These are phyloP conservation scores for Malus orientalis DNA, from an alignment of 306 rosid genomes.

Conservation along the genomic window DNA sequence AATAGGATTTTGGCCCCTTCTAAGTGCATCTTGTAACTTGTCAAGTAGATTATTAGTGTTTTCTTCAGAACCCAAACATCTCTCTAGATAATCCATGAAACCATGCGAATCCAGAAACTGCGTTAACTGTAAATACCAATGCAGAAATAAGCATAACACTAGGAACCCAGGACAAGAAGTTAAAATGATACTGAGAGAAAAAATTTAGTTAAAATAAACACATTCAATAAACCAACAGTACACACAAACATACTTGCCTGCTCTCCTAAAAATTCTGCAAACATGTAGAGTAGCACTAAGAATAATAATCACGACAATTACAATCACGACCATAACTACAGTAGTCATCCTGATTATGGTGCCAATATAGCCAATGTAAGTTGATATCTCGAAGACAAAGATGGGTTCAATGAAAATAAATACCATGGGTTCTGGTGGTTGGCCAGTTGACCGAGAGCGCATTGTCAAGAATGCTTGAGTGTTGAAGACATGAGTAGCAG, in stretches of 20 bases:
- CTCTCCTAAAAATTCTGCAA: neutral
- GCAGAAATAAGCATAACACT: conserved; percentile 14
- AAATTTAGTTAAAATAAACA: neutral
- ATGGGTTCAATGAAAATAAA: conserved; percentile 11
- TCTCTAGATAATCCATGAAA: conserved; percentile 87
- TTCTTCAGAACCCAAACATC: conserved; percentile 78
- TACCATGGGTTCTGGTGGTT: conserved; percentile 92
- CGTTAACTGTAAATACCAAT: conserved; percentile 46
- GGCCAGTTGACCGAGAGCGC: conserved; percentile 85
- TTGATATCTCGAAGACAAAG: conserved; percentile 17
- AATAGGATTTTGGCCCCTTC: conserved; percentile 94
- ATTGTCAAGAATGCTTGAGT: conserved; percentile 82
- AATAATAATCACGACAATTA: neutral
- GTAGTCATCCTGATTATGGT: neutral
- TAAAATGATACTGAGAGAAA: neutral
- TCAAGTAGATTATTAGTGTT: conserved; percentile 76
- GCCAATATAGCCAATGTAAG: neutral
- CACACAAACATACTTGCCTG: neutral
- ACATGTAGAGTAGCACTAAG: neutral
- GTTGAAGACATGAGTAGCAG: conserved; percentile 73
- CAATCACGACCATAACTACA: neutral
- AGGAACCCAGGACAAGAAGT: conserved; percentile 9
- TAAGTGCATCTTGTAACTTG: conserved; percentile 93
- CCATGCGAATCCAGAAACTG: conserved; percentile 92
- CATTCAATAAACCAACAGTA: neutral